Base-by-base conservation (phyloP, 2,329 filamentous ascomycete genomes). In the Talaromyces funiculosus region DNA sequence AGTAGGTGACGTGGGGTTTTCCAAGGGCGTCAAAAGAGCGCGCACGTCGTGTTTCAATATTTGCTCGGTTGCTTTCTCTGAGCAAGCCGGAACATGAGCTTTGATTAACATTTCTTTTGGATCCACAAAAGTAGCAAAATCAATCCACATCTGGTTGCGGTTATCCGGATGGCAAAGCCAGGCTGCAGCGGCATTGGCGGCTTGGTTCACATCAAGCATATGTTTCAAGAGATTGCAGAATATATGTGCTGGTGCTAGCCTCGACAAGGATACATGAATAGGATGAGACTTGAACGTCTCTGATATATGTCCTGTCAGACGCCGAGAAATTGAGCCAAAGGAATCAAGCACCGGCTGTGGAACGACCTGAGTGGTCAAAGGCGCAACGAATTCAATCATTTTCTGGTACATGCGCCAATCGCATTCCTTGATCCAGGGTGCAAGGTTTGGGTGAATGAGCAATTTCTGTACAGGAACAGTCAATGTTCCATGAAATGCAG, bases 391-490 rank as follows among this genome's bases (percentile, higher is more conserved):
- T 58, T 88, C 87, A 77, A 97, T 92, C 89, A 97, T 96, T 66
- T 92, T 92, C 73, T 97, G 92, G 72, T 99, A 99, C 78, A 97
- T 90, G 35, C 93, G 83, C 77, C 94, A 95, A 73, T 99, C 94
- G 72, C 91, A 96, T 72, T 96, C 89, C 71, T 94, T 90, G 63
- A 99, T 95, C 94, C 94, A 99, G 1, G 89, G 84, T 2, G 92
- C 90, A 59, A 97, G 80, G 59, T 86, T 87, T 2, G 89, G 86
- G 69, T 96, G 86, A 14, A 87, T 86, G 68, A 99, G 89, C 2
- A 99, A 79, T 74, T 95, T 97, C 73, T 97, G 92, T 3, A 97
- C 93, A 5, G 94, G 94, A 75, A 97, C 95, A 0, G 94, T 99
- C 68, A 99, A 84, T 1, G 92, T 97, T 59, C 94, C 94, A 69